Conservation (phyloP, 1,284 basidiomycete genomes). For the Leccinum ponderosum region DNA sequence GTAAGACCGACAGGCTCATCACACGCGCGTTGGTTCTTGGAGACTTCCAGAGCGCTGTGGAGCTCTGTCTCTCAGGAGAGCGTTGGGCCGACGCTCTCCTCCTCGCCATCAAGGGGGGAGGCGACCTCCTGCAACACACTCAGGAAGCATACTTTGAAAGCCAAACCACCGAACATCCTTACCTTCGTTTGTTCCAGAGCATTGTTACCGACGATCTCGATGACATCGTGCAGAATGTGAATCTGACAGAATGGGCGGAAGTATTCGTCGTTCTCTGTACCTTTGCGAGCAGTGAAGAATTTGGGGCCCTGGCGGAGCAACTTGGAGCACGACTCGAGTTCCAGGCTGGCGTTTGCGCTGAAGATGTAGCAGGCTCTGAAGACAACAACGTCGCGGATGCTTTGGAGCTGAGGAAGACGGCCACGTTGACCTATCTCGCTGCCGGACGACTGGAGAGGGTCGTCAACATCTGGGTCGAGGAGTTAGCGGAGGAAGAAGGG, state of each 20-base stretch:
- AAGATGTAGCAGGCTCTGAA: slow-evolving; percentile 36
- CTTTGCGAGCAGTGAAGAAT: slow-evolving; percentile 87
- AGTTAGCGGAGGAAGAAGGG: slow-evolving; percentile 86
- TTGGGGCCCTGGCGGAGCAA: slow-evolving; percentile 85
- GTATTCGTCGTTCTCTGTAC: slow-evolving; percentile 98
- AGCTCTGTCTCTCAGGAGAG: slow-evolving; percentile 87
- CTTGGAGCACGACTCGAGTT: slow-evolving; percentile 87
- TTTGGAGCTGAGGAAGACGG: slow-evolving; percentile 79
- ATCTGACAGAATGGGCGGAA: slow-evolving; percentile 94
- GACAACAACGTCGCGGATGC: slow-evolving; percentile 43
- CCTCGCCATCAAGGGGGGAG: slow-evolving; percentile 88
- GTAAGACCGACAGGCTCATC: slow-evolving; percentile 85
- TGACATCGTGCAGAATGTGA: slow-evolving; percentile 76
- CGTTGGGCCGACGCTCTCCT: slow-evolving; percentile 95
- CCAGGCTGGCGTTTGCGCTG: slow-evolving; percentile 28
- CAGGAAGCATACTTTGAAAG: slow-evolving; percentile 95
- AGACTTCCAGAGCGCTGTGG: slow-evolving; percentile 92
- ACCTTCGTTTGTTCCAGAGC: slow-evolving; percentile 93
- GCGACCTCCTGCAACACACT: slow-evolving; percentile 86
- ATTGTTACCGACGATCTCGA: slow-evolving; percentile 92
- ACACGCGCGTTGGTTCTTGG: slow-evolving; percentile 94
- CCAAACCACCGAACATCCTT: slow-evolving; percentile 76
- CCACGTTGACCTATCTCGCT: slow-evolving; percentile 91
- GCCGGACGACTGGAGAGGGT: slow-evolving; percentile 89
- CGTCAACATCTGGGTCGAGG: slow-evolving; percentile 91